These are phyloP conservation scores for Entoloma clypeatum DNA, from an alignment of 1,284 basidiomycete species.

Conservation along the genomic window DNA sequence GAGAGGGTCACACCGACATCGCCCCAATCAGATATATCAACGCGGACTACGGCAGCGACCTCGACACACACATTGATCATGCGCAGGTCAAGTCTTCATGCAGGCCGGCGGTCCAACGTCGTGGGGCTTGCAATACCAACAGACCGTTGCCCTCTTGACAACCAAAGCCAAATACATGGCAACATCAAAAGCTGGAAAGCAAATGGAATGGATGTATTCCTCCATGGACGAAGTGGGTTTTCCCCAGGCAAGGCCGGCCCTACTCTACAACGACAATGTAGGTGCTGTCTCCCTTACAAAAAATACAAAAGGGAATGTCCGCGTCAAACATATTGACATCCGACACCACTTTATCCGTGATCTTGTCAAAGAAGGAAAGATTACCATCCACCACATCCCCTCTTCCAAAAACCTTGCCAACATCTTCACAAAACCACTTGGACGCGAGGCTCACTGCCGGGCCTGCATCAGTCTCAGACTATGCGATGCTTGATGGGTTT, in stretches of 20 bases:
- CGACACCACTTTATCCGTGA: slow-evolving; percentile 38
- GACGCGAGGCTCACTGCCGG: too few relatives aligned
- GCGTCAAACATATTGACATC: slow-evolving; percentile 42
- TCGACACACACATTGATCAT: slow-evolving; percentile 25
- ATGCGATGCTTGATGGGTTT: too few relatives aligned
- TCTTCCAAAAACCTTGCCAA: slow-evolving; percentile 36
- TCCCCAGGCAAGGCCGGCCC: slow-evolving; percentile 16
- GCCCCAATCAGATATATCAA: too few relatives aligned
- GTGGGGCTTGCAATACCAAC: too few relatives aligned
- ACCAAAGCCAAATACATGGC: too few relatives aligned
- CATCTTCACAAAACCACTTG: slow-evolving; percentile 39
- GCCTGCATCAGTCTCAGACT: too few relatives aligned
- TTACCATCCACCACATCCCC: too few relatives aligned
- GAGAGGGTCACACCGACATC: slow-evolving; percentile 14
- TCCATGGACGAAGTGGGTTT: slow-evolving; percentile 26
- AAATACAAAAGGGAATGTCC: slow-evolving; percentile 27
- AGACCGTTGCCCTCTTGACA: too few relatives aligned
- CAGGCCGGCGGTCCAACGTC: too few relatives aligned
- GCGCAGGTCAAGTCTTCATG: slow-evolving; percentile 26
- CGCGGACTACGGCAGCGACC: slow-evolving; percentile 30
- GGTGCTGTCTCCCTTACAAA: slow-evolving; percentile 31
- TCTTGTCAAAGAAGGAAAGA: slow-evolving; percentile 22
- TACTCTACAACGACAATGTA: slow-evolving; percentile 35
- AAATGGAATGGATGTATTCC: slow-evolving; percentile 30
- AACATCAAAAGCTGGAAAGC: slow-evolving; percentile 21